Evolutionary conservation across 1,284 basidiomycete species (phyloP).

Genomic region (Serendipita sp.): DNA sequence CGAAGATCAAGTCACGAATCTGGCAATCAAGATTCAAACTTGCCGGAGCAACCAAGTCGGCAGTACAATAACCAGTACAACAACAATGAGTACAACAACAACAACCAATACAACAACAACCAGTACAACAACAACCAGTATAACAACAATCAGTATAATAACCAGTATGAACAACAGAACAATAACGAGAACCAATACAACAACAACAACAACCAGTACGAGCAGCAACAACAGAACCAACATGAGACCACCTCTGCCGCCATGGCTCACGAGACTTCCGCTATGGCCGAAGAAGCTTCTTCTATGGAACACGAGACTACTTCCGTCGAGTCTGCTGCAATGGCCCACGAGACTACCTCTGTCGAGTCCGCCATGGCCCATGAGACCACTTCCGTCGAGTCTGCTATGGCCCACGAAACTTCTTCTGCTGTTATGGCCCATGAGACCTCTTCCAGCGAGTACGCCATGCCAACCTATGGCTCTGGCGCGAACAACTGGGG

Average conservation of each 20-base stretch:
- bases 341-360: not conserved
- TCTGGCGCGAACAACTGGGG: constrained; percentile 48
- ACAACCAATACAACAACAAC: not conserved
- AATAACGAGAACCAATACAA: not conserved
- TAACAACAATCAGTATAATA: not conserved
- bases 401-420: not conserved
- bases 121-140: not conserved
- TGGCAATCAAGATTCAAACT: not conserved
- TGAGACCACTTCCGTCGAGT: not conserved
- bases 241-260: not conserved
- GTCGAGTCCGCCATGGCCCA: not conserved
- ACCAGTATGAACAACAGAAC: not conserved
- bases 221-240: not conserved
- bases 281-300: not conserved
- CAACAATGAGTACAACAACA: not conserved
- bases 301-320: not conserved
- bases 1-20: not conserved
- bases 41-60: not conserved
- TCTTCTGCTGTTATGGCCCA: not conserved
- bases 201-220: not conserved
- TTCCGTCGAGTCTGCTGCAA: constrained; percentile 4
- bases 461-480: constrained; percentile 40
- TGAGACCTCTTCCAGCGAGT: constrained; percentile 10
- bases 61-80: not conserved
- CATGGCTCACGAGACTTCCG: not conserved